phyloP scores from a whole-genome alignment of 139 green algal species.

The Asterochloris sp. region DNA sequence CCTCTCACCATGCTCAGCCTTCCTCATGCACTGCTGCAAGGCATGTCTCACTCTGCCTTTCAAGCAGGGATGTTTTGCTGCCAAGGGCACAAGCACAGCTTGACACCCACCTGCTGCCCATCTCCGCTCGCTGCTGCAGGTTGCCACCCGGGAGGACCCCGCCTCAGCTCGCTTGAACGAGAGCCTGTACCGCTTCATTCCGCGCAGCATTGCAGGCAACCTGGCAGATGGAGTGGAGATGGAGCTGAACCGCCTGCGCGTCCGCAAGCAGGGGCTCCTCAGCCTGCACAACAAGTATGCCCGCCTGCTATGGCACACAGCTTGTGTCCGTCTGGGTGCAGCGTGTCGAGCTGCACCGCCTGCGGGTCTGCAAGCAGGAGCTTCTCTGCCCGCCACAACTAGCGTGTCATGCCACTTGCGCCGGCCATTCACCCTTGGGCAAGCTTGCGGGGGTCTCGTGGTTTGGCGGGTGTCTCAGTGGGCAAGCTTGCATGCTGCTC shows the following conservation, averaged over 20 bases:
- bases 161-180: constrained; percentile 44
- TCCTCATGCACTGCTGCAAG: background rate
- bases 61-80: background rate
- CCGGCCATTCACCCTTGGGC: no score
- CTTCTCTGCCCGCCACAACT: background rate
- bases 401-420: no score
- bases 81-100: no score
- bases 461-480: no score
- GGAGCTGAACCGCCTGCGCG: constrained; percentile 9
- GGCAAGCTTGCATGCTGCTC: no score
- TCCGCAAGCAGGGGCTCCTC: background rate
- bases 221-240: constrained; percentile 9
- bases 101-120: no score
- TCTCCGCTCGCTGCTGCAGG: constrained; percentile 8
- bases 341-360: background rate
- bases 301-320: background rate
- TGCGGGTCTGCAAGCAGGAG: background rate
- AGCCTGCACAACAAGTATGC: constrained; percentile 25
- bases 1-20: background rate
- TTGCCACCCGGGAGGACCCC: constrained; percentile 45
- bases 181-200: constrained; percentile 50
- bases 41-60: background rate
- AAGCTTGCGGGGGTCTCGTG: no score
- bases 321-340: background rate
- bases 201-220: constrained; percentile 32